phyloP scores from a whole-genome alignment of 345 rosid species.

The Hypericum perforatum region DNA sequence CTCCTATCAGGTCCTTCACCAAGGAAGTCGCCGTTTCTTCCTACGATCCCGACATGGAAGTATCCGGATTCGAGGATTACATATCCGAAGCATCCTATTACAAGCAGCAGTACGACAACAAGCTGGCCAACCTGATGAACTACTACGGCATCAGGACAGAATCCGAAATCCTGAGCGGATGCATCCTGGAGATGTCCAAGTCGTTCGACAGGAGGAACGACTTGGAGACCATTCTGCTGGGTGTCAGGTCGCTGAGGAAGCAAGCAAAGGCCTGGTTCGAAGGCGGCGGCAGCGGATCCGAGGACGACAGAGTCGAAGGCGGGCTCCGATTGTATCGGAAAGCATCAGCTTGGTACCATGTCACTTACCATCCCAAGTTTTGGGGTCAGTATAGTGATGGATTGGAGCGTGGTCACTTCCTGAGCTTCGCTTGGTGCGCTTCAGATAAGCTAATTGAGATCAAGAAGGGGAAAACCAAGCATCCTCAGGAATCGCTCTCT shows the following conservation, averaged over 20 bases:
- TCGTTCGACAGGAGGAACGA: constrained; percentile 14
- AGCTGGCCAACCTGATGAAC: too few species aligned
- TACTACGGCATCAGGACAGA: too few species aligned
- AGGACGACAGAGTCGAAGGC: background rate
- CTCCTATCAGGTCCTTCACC: constrained; percentile 24
- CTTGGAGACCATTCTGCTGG: constrained; percentile 19
- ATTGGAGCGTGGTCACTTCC: background rate
- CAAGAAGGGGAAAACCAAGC: background rate
- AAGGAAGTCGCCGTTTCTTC: constrained; percentile 19
- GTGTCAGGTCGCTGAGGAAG: constrained; percentile 32
- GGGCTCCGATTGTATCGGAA: constrained; percentile 20
- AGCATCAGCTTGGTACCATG: constrained; percentile 44
- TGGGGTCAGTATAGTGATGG: background rate
- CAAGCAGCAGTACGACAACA: too few species aligned
- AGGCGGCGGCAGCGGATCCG: background rate
- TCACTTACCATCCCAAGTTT: constrained; percentile 27
- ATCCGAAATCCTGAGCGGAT: too few species aligned
- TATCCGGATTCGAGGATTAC: background rate
- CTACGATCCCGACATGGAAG: constrained; percentile 51
- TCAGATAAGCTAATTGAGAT: background rate
- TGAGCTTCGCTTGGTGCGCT: background rate
- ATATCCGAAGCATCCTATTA: too few species aligned
- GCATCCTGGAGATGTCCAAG: too few species aligned
- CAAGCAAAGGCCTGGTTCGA: constrained; percentile 39
- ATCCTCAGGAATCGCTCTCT: too few species aligned